A percentile compares a stretch with the other conserved stretches of the same genome.
phyloP scores from a whole-genome alignment of 352 stramenopile species.

The Globisporangium canariense region DNA sequence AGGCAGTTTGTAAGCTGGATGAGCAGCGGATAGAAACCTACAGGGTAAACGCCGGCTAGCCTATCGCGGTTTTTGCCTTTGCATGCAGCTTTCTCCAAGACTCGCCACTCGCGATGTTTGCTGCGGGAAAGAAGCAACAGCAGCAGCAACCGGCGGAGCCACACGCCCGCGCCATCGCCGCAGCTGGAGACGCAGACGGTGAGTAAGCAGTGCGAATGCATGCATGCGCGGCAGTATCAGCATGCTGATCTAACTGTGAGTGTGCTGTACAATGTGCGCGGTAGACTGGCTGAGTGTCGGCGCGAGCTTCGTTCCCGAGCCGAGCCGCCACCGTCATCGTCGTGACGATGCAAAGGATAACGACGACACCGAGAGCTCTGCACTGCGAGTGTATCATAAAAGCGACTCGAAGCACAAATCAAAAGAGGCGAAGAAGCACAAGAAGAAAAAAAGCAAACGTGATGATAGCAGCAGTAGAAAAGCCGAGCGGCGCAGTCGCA shows the following conservation, averaged over 20 bases:
- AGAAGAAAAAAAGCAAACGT: slow-evolving; percentile 36
- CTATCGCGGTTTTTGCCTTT: no score
- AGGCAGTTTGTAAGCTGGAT: no score
- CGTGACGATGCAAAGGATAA: neutral
- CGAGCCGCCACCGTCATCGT: neutral
- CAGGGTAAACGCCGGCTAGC: no score
- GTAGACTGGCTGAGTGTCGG: slow-evolving; percentile 14
- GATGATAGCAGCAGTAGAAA: neutral
- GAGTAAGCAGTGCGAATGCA: neutral
- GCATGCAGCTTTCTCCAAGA: no score
- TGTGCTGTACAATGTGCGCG: neutral
- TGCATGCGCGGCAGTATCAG: neutral
- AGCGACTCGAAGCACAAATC: slow-evolving; percentile 44
- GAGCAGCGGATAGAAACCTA: no score
- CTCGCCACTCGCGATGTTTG: neutral
- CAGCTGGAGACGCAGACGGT: neutral
- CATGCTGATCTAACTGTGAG: neutral
- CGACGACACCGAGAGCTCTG: slow-evolving; percentile 5
- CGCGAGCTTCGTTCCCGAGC: slow-evolving; percentile 9
- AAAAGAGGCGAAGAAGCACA: slow-evolving; percentile 36
- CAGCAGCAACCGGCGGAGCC: neutral
- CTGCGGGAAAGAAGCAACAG: slow-evolving; percentile 1
- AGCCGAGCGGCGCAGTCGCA: neutral
- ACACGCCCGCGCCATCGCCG: neutral
- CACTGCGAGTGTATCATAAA: slow-evolving; percentile 15